Evolutionary conservation across 2,329 filamentous ascomycete genomes (phyloP).

Genomic region (Capronia americana): DNA sequence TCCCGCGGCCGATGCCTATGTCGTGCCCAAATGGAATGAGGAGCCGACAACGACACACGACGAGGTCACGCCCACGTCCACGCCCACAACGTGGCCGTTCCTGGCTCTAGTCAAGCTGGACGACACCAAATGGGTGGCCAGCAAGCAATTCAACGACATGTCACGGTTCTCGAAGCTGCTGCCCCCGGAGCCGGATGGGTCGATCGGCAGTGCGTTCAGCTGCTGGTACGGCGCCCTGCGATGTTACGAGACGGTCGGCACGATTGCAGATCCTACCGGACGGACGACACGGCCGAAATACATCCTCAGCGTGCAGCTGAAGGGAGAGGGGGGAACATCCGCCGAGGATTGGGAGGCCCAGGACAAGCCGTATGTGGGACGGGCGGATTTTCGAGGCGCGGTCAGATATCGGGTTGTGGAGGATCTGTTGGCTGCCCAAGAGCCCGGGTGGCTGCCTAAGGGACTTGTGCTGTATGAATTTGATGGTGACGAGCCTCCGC

Average conservation of each 20-base stretch:
- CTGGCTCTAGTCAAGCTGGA: slow-evolving; percentile 28
- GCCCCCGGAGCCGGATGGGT: slow-evolving; percentile 24
- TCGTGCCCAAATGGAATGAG: slow-evolving; percentile 18
- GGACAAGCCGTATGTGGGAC: slow-evolving; percentile 18
- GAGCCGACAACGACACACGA: not conserved
- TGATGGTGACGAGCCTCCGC: slow-evolving; percentile 16
- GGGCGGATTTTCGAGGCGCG: slow-evolving; percentile 21
- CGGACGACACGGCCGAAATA: slow-evolving; percentile 17
- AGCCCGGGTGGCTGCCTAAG: slow-evolving; percentile 17
- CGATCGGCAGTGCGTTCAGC: slow-evolving; percentile 27
- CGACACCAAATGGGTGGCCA: slow-evolving; percentile 26
- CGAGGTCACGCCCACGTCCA: not conserved
- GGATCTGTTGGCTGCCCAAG: slow-evolving; percentile 25
- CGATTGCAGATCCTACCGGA: not conserved
- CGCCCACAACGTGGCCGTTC: slow-evolving; percentile 21
- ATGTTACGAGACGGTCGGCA: slow-evolving; percentile 23
- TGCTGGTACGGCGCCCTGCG: slow-evolving; percentile 25
- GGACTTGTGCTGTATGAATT: slow-evolving; percentile 23
- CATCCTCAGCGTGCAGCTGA: slow-evolving; percentile 25
- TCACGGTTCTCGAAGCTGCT: slow-evolving; percentile 22
- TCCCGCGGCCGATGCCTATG: slow-evolving; percentile 6
- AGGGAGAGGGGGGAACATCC: not conserved
- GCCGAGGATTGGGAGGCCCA: not conserved
- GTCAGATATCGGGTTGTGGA: slow-evolving; percentile 24
- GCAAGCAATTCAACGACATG: slow-evolving; percentile 29